Evolutionary conservation across 179 eudicot genomes (phyloP).

Genomic region (Silene coronaria): DNA sequence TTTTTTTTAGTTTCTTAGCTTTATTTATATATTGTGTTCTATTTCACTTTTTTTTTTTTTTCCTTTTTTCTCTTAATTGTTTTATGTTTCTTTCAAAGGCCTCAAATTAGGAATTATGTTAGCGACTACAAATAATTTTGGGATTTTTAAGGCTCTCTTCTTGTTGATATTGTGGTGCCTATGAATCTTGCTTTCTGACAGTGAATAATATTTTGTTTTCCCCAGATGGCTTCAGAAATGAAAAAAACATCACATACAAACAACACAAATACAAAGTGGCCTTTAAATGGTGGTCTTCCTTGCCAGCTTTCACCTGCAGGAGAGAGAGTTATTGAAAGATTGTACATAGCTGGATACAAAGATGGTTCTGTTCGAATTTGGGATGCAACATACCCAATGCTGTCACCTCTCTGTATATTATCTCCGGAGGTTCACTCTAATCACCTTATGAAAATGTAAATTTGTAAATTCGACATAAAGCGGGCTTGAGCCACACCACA

Average conservation of each 20-base stretch:
- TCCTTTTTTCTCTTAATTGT: not conserved
- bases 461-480: not conserved
- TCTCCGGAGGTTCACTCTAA: conserved; percentile 53
- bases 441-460: not conserved
- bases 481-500: not conserved
- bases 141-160: not conserved
- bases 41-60: not conserved
- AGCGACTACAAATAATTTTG: not conserved
- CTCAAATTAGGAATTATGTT: not conserved
- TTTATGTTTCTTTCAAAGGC: not conserved
- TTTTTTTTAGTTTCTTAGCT: not conserved
- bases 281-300: conserved; percentile 68
- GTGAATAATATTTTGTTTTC: conserved; percentile 1
- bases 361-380: conserved; percentile 76
- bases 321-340: conserved; percentile 40
- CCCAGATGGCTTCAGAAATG: conserved; percentile 39
- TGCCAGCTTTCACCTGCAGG: conserved; percentile 33
- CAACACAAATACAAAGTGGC: conserved; percentile 43
- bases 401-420: conserved; percentile 44
- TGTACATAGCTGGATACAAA: conserved; percentile 77
- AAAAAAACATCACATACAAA: conserved; percentile 23
- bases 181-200: conserved; percentile 3
- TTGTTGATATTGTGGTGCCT: not conserved
- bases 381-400: conserved; percentile 80
- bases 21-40: not conserved